phyloP scores from a whole-genome alignment of 1,284 basidiomycete genomes.

The Tilletia caries region DNA sequence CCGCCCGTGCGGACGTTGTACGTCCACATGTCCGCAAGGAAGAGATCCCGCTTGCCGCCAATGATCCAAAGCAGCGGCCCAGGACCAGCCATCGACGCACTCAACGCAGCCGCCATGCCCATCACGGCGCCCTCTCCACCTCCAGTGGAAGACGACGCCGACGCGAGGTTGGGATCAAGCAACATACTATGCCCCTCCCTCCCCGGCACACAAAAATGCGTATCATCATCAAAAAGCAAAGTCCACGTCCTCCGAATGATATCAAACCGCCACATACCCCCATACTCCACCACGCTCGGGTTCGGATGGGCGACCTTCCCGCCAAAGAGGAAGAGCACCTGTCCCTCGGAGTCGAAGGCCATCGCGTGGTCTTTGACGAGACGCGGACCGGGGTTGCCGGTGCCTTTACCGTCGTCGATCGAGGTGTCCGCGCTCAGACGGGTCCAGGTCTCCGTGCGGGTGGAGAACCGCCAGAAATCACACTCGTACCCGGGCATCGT shows the following conservation, averaged over 20 bases:
- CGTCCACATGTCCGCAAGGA: constrained; percentile 51
- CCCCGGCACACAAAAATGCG: constrained; percentile 24
- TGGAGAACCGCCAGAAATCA: constrained; percentile 54
- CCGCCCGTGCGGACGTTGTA: constrained; percentile 39
- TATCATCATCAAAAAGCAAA: constrained; percentile 45
- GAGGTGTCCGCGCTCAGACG: constrained; percentile 46
- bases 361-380: constrained; percentile 78
- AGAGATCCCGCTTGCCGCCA: constrained; percentile 49
- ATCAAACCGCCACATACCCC: constrained; percentile 54
- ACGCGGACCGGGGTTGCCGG: constrained; percentile 58
- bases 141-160: neutral
- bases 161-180: constrained; percentile 28
- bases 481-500: constrained; percentile 24
- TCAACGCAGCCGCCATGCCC: constrained; percentile 24
- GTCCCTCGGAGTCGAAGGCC: constrained; percentile 68
- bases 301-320: constrained; percentile 67
- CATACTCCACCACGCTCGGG: constrained; percentile 37
- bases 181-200: constrained; percentile 53
- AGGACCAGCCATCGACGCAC: constrained; percentile 27
- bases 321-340: constrained; percentile 73
- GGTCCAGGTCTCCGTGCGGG: constrained; percentile 49
- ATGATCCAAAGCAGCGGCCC: constrained; percentile 49
- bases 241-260: constrained; percentile 44
- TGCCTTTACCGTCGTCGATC: constrained; percentile 58
- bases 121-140: neutral